These are phyloP conservation scores for Hypoxylon fuscum DNA, from an alignment of 495 filamentous ascomycete species.

Conservation along the genomic window DNA sequence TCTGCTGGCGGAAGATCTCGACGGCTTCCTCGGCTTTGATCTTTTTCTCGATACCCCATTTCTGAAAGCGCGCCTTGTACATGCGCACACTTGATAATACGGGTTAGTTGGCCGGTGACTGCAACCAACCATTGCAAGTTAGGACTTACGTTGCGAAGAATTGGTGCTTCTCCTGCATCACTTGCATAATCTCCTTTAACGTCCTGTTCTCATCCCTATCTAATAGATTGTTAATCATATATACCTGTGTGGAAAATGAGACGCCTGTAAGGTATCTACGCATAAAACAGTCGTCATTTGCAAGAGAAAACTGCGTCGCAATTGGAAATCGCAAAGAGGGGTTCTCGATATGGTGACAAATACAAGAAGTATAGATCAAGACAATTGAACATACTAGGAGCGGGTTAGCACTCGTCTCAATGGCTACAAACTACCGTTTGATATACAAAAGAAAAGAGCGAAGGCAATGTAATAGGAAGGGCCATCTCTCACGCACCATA, in stretches of 20 bases:
- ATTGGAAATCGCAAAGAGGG: slow-evolving; percentile 1
- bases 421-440: background rate
- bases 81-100: slow-evolving; percentile 48
- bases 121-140: background rate
- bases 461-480: too few species aligned
- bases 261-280: background rate
- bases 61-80: slow-evolving; percentile 55
- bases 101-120: slow-evolving; percentile 1
- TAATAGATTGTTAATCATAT: slow-evolving; percentile 11
- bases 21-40: slow-evolving; percentile 51
- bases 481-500: slow-evolving; percentile 33
- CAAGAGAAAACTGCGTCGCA: background rate
- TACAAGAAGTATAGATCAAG: background rate
- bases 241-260: background rate
- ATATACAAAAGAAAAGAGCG: background rate
- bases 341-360: background rate
- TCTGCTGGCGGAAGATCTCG: slow-evolving; percentile 48
- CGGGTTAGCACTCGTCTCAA: slow-evolving; percentile 2
- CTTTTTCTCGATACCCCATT: slow-evolving; percentile 57
- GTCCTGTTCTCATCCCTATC: slow-evolving; percentile 52
- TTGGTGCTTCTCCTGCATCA: slow-evolving; percentile 50
- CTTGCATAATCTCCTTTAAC: slow-evolving; percentile 51
- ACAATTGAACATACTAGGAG: slow-evolving; percentile 20
- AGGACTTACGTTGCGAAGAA: slow-evolving; percentile 53
- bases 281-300: background rate